A percentile compares a stretch with the other conserved stretches of the same genome.
Evolutionary conservation across 495 filamentous ascomycete species (phyloP).

Genomic region (Penicillium egyptiacum): DNA sequence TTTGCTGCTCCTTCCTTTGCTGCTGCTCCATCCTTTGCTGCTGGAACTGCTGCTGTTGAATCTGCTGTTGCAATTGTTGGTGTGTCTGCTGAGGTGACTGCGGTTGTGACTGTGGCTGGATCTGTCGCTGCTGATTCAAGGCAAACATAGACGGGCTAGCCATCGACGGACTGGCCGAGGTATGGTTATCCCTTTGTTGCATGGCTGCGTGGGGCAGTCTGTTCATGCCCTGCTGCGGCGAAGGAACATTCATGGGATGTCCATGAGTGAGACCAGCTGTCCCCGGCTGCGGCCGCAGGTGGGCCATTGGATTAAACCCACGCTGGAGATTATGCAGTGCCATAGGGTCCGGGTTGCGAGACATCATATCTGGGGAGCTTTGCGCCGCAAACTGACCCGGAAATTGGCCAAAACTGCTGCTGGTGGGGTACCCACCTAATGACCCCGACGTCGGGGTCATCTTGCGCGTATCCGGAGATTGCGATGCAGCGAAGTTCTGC

Average conservation of each 20-base stretch:
- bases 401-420: conserved; percentile 33
- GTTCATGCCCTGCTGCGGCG: conserved; percentile 42
- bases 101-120: conserved; percentile 31
- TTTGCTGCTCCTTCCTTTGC: conserved; percentile 25
- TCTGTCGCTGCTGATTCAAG: conserved; percentile 31
- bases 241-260: conserved; percentile 35
- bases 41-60: conserved; percentile 26
- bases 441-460: conserved; percentile 40
- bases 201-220: conserved; percentile 31
- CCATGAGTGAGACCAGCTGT: conserved; percentile 33
- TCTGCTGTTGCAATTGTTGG: conserved; percentile 32
- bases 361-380: conserved; percentile 37
- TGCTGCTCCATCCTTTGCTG: conserved; percentile 26
- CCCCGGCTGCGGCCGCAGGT: conserved; percentile 29
- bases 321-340: conserved; percentile 39
- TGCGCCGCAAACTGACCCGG: conserved; percentile 37
- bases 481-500: conserved; percentile 27
- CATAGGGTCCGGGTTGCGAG: conserved; percentile 34
- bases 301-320: conserved; percentile 38
- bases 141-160: conserved; percentile 32
- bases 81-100: conserved; percentile 37
- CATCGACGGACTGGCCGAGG: conserved; percentile 30
- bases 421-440: conserved; percentile 36
- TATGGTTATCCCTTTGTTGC: conserved; percentile 35
- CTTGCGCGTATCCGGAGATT: conserved; percentile 42